phyloP scores from a whole-genome alignment of 1,284 basidiomycete genomes.

The Naganishia sp. region DNA sequence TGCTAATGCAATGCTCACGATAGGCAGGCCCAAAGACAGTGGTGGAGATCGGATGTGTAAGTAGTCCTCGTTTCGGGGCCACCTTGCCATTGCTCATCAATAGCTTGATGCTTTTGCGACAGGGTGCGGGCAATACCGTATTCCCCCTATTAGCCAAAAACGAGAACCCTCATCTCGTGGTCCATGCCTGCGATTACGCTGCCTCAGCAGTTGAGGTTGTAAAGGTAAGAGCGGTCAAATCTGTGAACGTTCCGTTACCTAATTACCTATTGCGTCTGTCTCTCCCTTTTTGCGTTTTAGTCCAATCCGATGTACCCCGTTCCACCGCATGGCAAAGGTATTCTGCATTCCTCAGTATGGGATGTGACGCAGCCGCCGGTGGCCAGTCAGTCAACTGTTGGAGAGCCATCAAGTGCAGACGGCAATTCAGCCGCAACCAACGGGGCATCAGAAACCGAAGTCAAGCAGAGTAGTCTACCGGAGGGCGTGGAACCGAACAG shows the following conservation, averaged over 20 bases:
- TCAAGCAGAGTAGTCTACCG: constrained; percentile 59
- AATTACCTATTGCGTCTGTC: not conserved
- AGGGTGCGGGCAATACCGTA: constrained; percentile 89
- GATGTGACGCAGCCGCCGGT: constrained; percentile 69
- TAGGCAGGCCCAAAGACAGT: constrained; percentile 75
- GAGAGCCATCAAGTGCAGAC: constrained; percentile 6
- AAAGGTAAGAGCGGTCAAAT: constrained; percentile 58
- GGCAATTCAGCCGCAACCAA: not conserved
- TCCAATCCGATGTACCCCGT: constrained; percentile 69
- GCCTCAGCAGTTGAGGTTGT: constrained; percentile 87
- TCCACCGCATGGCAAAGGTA: constrained; percentile 66
- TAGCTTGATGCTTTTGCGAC: constrained; percentile 31
- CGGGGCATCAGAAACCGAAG: not conserved
- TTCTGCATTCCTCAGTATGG: constrained; percentile 79
- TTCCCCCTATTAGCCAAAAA: constrained; percentile 85
- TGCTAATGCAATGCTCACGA: not conserved
- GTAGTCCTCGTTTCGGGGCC: constrained; percentile 34
- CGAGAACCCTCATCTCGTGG: constrained; percentile 71
- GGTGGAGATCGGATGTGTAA: constrained; percentile 83
- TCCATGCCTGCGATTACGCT: constrained; percentile 89
- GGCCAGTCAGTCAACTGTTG: constrained; percentile 26
- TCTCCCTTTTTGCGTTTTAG: constrained; percentile 44
- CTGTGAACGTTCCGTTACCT: not conserved
- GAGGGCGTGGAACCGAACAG: constrained; percentile 64
- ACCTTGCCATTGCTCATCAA: not conserved